Conservation (phyloP, 2,329 filamentous ascomycete genomes). For the Penicillium paneum region DNA sequence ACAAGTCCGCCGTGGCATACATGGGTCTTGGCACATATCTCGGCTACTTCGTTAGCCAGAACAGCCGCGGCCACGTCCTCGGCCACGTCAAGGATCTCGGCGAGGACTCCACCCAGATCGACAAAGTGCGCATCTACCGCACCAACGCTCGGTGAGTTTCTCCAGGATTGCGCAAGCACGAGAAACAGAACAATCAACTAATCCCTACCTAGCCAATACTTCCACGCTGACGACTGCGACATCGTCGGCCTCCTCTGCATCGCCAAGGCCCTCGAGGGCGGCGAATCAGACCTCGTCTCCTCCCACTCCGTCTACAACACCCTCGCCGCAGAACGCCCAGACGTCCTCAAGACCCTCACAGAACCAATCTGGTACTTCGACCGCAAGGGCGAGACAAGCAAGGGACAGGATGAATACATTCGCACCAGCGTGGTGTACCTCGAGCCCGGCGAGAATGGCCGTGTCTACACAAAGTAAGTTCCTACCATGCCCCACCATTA, state of each 20-base stretch:
- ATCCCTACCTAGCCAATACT: conserved; percentile 61
- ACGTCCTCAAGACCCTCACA: conserved; percentile 71
- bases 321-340: conserved; percentile 69
- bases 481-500: neutral
- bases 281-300: conserved; percentile 77
- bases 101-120: conserved; percentile 75
- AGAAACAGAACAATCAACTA: neutral
- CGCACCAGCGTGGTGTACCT: conserved; percentile 71
- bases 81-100: conserved; percentile 88
- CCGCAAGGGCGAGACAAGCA: conserved; percentile 76
- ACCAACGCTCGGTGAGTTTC: conserved; percentile 65
- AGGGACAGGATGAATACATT: conserved; percentile 72
- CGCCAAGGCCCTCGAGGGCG: conserved; percentile 73
- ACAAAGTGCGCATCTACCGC: conserved; percentile 85
- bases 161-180: neutral
- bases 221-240: conserved; percentile 80
- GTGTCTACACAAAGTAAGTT: conserved; percentile 69
- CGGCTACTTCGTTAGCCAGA: conserved; percentile 85
- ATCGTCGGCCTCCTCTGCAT: conserved; percentile 81
- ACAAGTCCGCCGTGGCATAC: conserved; percentile 82
- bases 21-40: conserved; percentile 84
- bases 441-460: conserved; percentile 62
- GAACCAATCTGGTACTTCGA: conserved; percentile 88
- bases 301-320: conserved; percentile 79
- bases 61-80: conserved; percentile 77